phyloP scores from a whole-genome alignment of 2,329 filamentous ascomycete genomes.

The Epichloe sp. region DNA sequence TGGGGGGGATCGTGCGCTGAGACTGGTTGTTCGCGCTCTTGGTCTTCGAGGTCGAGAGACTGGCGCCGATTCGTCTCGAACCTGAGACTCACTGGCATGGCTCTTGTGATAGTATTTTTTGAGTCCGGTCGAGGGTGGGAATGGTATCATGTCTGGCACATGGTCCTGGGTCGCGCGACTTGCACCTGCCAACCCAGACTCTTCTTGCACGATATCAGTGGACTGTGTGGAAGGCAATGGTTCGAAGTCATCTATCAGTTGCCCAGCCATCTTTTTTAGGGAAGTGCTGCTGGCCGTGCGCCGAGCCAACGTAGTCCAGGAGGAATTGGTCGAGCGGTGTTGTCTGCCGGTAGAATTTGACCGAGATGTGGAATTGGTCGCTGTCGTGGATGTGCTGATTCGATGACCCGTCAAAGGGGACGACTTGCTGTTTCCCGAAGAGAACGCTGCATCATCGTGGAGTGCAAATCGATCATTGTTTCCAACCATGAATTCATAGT shows the following conservation, averaged over 20 bases:
- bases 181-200: slow-evolving; percentile 6
- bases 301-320: slow-evolving; percentile 39
- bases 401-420: slow-evolving; percentile 24
- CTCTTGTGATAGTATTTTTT: slow-evolving; percentile 21
- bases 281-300: slow-evolving; percentile 40
- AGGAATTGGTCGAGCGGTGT: slow-evolving; percentile 40
- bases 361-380: slow-evolving; percentile 32
- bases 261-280: slow-evolving; percentile 21
- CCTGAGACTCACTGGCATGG: slow-evolving; percentile 25
- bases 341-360: slow-evolving; percentile 36
- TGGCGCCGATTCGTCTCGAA: slow-evolving; percentile 16
- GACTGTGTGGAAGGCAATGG: slow-evolving; percentile 15
- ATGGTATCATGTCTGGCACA: slow-evolving; percentile 22
- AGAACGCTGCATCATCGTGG: slow-evolving; percentile 9
- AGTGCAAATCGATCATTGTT: slow-evolving; percentile 7
- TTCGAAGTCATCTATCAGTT: slow-evolving; percentile 20
- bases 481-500: slow-evolving; percentile 17
- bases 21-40: slow-evolving; percentile 33
- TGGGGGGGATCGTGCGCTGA: slow-evolving; percentile 28
- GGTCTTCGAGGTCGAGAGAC: slow-evolving; percentile 21
- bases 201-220: slow-evolving; percentile 9
- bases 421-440: slow-evolving; percentile 8
- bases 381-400: slow-evolving; percentile 42
- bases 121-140: slow-evolving; percentile 12
- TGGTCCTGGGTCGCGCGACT: slow-evolving; percentile 15